A percentile compares a stretch with the other conserved stretches of the same genome.
These are phyloP conservation scores for Macrocystidia cucumis DNA, from an alignment of 1,284 basidiomycete species.

Conservation along the genomic window DNA sequence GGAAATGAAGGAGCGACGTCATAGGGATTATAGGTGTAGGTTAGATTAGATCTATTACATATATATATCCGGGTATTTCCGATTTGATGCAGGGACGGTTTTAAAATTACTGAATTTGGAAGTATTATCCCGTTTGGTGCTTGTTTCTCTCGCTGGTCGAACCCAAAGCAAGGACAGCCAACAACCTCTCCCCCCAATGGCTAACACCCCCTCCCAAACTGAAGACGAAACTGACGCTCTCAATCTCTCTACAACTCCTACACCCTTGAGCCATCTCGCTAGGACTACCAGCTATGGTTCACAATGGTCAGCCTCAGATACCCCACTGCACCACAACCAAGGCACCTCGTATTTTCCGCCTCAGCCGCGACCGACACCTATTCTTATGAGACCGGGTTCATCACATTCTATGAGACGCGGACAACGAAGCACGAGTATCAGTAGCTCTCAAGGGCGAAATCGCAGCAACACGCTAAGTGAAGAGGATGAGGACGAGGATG, in stretches of 20 bases:
- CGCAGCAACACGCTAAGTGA: slow-evolving; percentile 33
- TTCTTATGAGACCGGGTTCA: slow-evolving; percentile 40
- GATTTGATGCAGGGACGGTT: too few relatives aligned
- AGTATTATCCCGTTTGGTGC: slow-evolving; percentile 1
- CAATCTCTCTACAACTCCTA: slow-evolving; percentile 28
- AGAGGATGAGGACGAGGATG: slow-evolving; percentile 27
- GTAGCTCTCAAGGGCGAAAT: slow-evolving; percentile 41
- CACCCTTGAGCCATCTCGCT: slow-evolving; percentile 33
- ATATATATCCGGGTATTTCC: slow-evolving; percentile 17
- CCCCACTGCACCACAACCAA: slow-evolving; percentile 56
- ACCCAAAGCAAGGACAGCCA: neutral
- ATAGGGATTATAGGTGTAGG: slow-evolving; percentile 4
- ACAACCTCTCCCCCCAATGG: slow-evolving; percentile 17
- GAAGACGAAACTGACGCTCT: slow-evolving; percentile 23
- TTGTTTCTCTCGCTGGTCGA: too few relatives aligned
- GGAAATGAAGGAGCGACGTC: slow-evolving; percentile 36
- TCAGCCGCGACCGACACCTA: slow-evolving; percentile 29
- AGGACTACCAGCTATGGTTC: slow-evolving; percentile 45
- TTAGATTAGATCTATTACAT: slow-evolving; percentile 19
- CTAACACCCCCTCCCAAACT: slow-evolving; percentile 20
- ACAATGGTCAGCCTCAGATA: slow-evolving; percentile 46
- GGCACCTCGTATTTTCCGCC: slow-evolving; percentile 58
- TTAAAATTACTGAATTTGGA: neutral
- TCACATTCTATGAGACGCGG: slow-evolving; percentile 37
- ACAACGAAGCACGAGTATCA: slow-evolving; percentile 51